Conservation (phyloP, 108 stramenopile genomes). For the Cyclotella sp. region DNA sequence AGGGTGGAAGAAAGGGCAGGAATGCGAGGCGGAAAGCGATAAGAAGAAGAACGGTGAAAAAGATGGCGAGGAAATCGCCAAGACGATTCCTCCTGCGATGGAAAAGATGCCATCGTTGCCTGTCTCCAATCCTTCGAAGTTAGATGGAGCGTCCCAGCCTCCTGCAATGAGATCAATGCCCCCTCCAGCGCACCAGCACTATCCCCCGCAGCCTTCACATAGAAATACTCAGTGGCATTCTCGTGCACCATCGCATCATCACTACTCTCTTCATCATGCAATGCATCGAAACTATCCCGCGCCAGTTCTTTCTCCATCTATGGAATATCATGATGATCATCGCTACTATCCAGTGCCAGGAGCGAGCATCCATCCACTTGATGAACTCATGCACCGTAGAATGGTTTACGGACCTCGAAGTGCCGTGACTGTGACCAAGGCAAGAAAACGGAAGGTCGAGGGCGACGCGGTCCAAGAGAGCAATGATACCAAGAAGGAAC, state of each 20-base stretch:
- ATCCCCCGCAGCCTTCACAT: background rate
- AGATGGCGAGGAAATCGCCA: background rate
- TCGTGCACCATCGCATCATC: background rate
- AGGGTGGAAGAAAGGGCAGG: constrained; percentile 11
- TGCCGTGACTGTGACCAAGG: background rate
- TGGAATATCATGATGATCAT: constrained; percentile 13
- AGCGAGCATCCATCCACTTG: constrained; percentile 16
- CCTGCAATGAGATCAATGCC: constrained; percentile 24
- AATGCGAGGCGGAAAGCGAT: background rate
- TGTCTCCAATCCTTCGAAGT: background rate
- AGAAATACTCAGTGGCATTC: constrained; percentile 7
- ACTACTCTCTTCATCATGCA: background rate
- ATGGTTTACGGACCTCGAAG: constrained; percentile 25
- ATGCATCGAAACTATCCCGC: constrained; percentile 16
- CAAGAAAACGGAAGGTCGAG: background rate
- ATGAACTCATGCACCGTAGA: constrained; percentile 44
- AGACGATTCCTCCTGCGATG: background rate
- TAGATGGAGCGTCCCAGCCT: background rate
- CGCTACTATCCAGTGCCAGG: constrained; percentile 8
- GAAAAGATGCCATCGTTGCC: background rate
- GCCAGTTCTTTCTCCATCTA: constrained; percentile 28
- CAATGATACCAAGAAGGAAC: background rate
- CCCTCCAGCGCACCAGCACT: constrained; percentile 8
- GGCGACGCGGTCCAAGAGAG: background rate
- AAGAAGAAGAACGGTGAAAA: background rate